Base-by-base conservation (phyloP, 2,329 filamentous ascomycete species). In the Venturia carpophila region DNA sequence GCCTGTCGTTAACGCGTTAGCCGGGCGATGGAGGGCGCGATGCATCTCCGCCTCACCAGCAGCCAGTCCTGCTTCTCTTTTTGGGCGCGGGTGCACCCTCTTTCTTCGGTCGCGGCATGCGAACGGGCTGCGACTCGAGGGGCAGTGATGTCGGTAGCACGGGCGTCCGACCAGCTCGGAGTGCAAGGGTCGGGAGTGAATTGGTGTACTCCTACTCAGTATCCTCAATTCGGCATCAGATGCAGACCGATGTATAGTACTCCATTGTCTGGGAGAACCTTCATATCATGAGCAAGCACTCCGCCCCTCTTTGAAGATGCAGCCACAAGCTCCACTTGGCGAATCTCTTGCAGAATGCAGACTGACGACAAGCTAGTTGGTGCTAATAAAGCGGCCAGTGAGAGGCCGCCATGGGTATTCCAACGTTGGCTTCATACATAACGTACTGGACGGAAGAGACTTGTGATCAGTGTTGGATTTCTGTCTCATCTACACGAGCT, bases 21-120 rank as follows among this genome's bases (percentile, higher is more conserved):
- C 67, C 47, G 47, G 63, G 56, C 60, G 45, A n/a, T 24, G 47
- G 27, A 19, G 27, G 15, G 52, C 52, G 7, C 10, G 10, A 5
- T 64, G 60, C 15, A 21, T 61, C 58, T 43, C 39, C 37, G 49
- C 11, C 69, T 75, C 75, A 87, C 86, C 86, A 88, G 74, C 87
- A 89, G 60, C 87, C 87, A 70, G 85, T 88, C 60, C 87, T 83
- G 69, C 85, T 88, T 71, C 87, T 80, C 70, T 79, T 83, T 76
- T 89, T 89, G 7, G 86, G 85, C 74, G 87, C 84, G 67, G 81
- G 82, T 64, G 83, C 84, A 66, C 83, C 83, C 67, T 83, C 80
- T 74, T 83, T 85, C 79, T 86, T 87, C 60, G 85, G 84, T 70
- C 86, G 83, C 73, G 86, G 87, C 87, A 89, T 87, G 19, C 37